These are phyloP conservation scores for Fonsecaea nubica DNA, from an alignment of 2,329 filamentous ascomycete genomes.

Conservation along the genomic window DNA sequence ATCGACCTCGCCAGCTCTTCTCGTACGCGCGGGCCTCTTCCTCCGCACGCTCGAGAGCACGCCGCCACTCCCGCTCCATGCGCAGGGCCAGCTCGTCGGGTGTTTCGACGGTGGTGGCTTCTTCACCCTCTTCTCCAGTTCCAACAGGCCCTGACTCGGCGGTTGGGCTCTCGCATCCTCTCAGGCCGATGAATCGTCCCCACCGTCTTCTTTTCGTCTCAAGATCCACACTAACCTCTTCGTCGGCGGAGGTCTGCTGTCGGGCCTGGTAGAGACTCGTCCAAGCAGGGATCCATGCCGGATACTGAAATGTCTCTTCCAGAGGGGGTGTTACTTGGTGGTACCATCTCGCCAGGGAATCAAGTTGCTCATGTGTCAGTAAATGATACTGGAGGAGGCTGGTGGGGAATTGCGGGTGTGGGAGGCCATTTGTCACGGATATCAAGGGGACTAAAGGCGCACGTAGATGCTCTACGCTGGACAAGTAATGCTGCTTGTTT, in stretches of 20 bases:
- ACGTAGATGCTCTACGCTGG: conserved; percentile 43
- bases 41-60: conserved; percentile 40
- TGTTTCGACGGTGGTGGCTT: neutral
- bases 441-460: conserved; percentile 47
- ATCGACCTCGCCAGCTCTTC: conserved; percentile 39
- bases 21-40: conserved; percentile 39
- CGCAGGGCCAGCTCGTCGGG: conserved; percentile 33
- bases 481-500: conserved; percentile 20
- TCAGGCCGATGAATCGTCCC: conserved; percentile 52
- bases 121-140: neutral
- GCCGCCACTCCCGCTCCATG: conserved; percentile 44
- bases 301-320: conserved; percentile 46
- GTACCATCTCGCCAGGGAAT: conserved; percentile 51
- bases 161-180: conserved; percentile 46
- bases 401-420: conserved; percentile 49
- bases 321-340: conserved; percentile 51
- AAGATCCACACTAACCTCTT: conserved; percentile 40
- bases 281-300: conserved; percentile 39
- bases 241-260: neutral
- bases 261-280: conserved; percentile 9
- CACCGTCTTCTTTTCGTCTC: conserved; percentile 50
- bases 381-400: conserved; percentile 50
- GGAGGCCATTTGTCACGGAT: conserved; percentile 45
- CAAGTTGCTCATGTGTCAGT: conserved; percentile 50
- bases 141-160: conserved; percentile 12